Conservation (phyloP, 2,329 filamentous ascomycete species). For the Paraphoma sp. region DNA sequence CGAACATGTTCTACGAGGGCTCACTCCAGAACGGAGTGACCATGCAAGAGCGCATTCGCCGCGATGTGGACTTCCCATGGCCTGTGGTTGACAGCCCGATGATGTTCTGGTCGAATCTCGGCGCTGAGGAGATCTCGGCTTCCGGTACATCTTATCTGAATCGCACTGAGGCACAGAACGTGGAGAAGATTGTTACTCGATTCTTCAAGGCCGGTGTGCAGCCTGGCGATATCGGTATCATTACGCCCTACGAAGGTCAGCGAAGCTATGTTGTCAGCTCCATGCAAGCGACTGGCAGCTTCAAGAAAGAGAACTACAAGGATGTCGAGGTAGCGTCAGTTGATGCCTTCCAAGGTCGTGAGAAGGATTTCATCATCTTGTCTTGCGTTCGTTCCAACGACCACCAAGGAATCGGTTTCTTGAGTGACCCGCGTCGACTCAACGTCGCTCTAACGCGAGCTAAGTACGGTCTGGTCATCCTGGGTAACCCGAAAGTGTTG, state of each 20-base stretch:
- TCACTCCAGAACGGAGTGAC: slow-evolving; percentile 96
- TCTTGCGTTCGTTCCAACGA: slow-evolving; percentile 99
- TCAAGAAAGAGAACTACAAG: slow-evolving; percentile 98
- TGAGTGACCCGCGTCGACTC: slow-evolving; percentile 95
- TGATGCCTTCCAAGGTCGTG: slow-evolving; percentile 97
- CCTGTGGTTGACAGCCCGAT: slow-evolving; percentile 92
- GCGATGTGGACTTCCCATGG: slow-evolving; percentile 98
- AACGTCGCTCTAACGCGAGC: slow-evolving; percentile 97
- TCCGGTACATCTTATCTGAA: slow-evolving; percentile 98
- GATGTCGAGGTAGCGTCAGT: slow-evolving; percentile 98
- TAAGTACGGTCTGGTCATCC: slow-evolving; percentile 94
- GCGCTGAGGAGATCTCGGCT: slow-evolving; percentile 96
- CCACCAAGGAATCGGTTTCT: slow-evolving; percentile 97
- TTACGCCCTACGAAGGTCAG: slow-evolving; percentile 98
- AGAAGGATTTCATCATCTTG: slow-evolving; percentile 98
- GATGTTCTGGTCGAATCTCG: slow-evolving; percentile 99
- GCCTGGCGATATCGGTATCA: slow-evolving; percentile 91
- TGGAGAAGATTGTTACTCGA: slow-evolving; percentile 97
- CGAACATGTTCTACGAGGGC: slow-evolving; percentile 99
- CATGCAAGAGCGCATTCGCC: slow-evolving; percentile 82
- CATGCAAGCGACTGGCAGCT: slow-evolving; percentile 98
- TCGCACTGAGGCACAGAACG: slow-evolving; percentile 93
- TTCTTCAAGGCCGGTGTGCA: slow-evolving; percentile 99
- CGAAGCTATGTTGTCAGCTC: slow-evolving; percentile 97
- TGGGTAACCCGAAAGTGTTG: slow-evolving; percentile 96